These are phyloP conservation scores for Pseudogymnoascus sp. DNA, from an alignment of 2,329 filamentous ascomycete species.

Conservation along the genomic window DNA sequence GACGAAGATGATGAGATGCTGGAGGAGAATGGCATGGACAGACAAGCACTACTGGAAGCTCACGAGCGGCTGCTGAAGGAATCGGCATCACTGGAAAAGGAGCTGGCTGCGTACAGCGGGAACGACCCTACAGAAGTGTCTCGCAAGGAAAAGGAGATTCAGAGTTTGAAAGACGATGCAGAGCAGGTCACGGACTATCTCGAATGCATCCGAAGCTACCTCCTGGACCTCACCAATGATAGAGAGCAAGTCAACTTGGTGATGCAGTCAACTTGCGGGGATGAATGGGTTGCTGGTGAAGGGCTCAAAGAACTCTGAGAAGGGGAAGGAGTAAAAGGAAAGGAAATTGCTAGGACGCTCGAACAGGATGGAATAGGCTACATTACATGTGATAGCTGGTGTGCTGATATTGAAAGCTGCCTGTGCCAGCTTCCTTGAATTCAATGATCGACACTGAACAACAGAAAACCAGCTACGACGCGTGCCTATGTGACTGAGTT, in stretches of 20 bases:
- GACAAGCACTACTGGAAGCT: conserved; percentile 23
- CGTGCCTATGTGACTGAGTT: no score
- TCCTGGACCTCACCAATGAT: conserved; percentile 26
- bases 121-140: conserved; percentile 26
- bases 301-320: conserved; percentile 35
- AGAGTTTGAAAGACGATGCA: conserved; percentile 23
- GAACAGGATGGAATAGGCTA: neutral
- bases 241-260: conserved; percentile 29
- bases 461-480: no score
- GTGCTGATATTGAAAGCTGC: neutral
- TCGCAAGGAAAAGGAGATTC: conserved; percentile 25
- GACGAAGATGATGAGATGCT: conserved; percentile 29
- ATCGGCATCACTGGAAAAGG: conserved; percentile 25
- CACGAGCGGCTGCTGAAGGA: conserved; percentile 24
- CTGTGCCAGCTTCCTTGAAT: neutral
- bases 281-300: conserved; percentile 41
- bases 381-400: neutral
- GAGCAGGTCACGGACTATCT: conserved; percentile 29
- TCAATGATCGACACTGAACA: neutral
- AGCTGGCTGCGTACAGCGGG: conserved; percentile 26
- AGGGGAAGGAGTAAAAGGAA: neutral
- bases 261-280: conserved; percentile 36
- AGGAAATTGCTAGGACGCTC: neutral
- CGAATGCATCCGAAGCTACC: conserved; percentile 25
- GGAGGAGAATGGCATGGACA: conserved; percentile 22